Evolutionary conservation across 2,329 filamentous ascomycete genomes (phyloP).

Genomic region (Berkeleyomyces basicola): DNA sequence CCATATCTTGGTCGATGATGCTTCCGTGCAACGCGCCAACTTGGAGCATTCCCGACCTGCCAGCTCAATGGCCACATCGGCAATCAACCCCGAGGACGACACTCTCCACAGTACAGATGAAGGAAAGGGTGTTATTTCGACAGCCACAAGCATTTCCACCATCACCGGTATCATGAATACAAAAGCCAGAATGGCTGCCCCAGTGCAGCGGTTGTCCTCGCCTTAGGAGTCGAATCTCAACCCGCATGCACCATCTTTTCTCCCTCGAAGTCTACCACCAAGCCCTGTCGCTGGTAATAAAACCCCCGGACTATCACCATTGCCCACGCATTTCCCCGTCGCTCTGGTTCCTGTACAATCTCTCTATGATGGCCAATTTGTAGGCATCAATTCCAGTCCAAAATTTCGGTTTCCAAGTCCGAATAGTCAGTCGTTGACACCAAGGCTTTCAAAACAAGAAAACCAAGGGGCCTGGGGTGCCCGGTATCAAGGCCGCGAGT

Average conservation of each 20-base stretch:
- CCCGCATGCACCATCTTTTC: constrained; percentile 38
- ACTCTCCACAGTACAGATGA: neutral
- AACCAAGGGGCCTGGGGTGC: neutral
- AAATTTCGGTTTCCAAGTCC: neutral
- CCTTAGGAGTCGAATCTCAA: constrained; percentile 36
- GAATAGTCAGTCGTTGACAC: neutral
- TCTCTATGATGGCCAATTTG: neutral
- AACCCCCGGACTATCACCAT: neutral
- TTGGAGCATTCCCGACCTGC: constrained; percentile 20
- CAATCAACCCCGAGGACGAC: constrained; percentile 12
- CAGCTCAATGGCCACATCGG: neutral
- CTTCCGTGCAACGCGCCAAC: constrained; percentile 23
- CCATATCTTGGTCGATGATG: constrained; percentile 22
- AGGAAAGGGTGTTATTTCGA: neutral
- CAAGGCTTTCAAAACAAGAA: neutral
- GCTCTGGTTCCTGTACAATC: neutral
- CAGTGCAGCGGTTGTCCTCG: constrained; percentile 6
- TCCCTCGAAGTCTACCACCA: constrained; percentile 21
- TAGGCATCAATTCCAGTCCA: neutral
- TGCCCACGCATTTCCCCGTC: neutral
- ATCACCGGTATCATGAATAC: neutral
- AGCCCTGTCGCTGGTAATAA: neutral
- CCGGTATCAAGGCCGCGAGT: neutral
- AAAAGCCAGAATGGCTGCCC: neutral
- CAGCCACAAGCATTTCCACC: neutral